These are phyloP conservation scores for Coccinonectria pachysandricola DNA, from an alignment of 2,329 filamentous ascomycete genomes.

Conservation along the genomic window DNA sequence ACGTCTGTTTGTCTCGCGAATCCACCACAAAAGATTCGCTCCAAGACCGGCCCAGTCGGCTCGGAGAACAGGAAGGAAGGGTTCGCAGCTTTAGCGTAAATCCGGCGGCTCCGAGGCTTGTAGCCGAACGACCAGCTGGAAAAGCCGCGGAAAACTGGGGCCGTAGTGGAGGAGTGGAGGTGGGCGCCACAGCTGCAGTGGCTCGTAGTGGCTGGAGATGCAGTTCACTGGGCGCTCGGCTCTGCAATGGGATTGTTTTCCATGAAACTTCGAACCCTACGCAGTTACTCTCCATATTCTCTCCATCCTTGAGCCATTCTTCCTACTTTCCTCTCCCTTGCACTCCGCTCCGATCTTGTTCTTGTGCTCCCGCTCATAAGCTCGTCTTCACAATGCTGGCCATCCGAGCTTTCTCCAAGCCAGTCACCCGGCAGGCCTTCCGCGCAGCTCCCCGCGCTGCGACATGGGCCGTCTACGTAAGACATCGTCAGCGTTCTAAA, in stretches of 20 bases:
- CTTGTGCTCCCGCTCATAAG: conserved; percentile 14
- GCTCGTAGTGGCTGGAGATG: conserved; percentile 15
- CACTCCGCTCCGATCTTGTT: conserved; percentile 2
- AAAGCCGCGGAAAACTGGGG: conserved; percentile 20
- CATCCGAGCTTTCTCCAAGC: conserved; percentile 65
- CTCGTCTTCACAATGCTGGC: conserved; percentile 67
- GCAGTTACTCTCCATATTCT: too few relatives aligned
- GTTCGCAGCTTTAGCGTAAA: conserved; percentile 13
- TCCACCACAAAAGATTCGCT: conserved; percentile 5
- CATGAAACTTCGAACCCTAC: too few relatives aligned
- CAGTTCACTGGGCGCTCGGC: conserved; percentile 11
- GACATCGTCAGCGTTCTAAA: conserved; percentile 10
- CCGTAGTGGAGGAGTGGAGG: conserved; percentile 10
- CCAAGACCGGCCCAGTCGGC: conserved; percentile 10
- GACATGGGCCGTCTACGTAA: conserved; percentile 28
- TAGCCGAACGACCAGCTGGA: conserved; percentile 15
- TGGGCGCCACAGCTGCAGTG: conserved; percentile 8
- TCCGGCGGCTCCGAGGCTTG: conserved; percentile 22
- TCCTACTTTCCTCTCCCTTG: conserved; percentile 6
- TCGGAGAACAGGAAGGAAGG: conserved; percentile 8
- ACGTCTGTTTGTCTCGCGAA: too few relatives aligned
- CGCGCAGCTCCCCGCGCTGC: conserved; percentile 52
- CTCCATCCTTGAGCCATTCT: too few relatives aligned
- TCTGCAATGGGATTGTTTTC: conserved; percentile 15
- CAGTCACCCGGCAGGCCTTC: conserved; percentile 69